Conservation (phyloP, 2,329 filamentous ascomycete species). For the Metarhizium robertsii region DNA sequence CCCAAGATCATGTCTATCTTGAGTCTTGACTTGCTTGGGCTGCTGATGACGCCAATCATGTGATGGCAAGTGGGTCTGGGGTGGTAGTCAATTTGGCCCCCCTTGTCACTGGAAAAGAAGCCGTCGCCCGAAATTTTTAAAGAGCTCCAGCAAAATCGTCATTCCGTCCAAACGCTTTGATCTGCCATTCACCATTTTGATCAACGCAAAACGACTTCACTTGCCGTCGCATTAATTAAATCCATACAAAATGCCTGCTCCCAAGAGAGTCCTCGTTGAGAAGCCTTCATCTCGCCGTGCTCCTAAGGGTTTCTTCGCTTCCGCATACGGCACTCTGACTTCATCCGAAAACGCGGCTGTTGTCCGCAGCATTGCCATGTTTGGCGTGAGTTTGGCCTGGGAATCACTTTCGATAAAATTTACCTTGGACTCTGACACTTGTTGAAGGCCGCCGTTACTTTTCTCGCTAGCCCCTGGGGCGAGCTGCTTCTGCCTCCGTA, state of each 20-base stretch:
- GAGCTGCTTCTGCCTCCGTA: conserved; percentile 59
- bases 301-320: conserved; percentile 43
- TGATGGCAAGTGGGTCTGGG: conserved; percentile 2
- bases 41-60: conserved; percentile 4
- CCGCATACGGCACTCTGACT: conserved; percentile 53
- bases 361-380: conserved; percentile 57
- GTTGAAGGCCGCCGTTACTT: conserved; percentile 34
- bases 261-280: conserved; percentile 49
- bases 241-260: conserved; percentile 40
- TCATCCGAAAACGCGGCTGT: conserved; percentile 59
- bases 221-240: background rate
- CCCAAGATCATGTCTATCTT: too few relatives aligned
- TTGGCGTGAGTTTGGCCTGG: conserved; percentile 47
- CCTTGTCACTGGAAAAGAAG: background rate
- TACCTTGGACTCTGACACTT: conserved; percentile 4
- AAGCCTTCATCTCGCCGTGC: conserved; percentile 31
- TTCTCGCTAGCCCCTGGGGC: conserved; percentile 59
- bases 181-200: background rate
- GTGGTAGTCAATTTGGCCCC: background rate
- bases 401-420: background rate
- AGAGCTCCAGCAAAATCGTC: background rate
- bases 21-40: background rate
- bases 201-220: background rate
- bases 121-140: background rate
- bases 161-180: background rate